Evolutionary conservation across 2,329 filamentous ascomycete species (phyloP), one percentile per base, ranked within the genome.

Genomic region (Westerdykella sp.): DNA sequence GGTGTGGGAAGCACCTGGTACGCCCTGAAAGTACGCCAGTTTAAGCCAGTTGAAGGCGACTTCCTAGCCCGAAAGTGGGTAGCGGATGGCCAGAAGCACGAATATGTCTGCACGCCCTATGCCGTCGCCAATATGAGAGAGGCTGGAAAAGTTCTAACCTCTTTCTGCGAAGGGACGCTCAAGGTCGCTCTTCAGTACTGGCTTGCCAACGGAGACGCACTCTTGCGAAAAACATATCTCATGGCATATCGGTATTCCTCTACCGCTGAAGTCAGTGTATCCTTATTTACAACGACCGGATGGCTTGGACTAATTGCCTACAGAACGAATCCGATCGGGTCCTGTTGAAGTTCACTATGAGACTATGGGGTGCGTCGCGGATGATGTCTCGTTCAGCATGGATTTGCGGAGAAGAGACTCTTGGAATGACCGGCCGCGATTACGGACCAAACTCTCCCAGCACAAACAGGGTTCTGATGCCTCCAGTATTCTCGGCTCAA

Each of bases 401-500:
- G 7, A 43, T 43, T 25, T 38, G 35, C 30, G 41, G 41, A 3
- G 14, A 34, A n/a, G 41, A 43, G 25, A 43, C 41, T 6, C 30
- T 43, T 18, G 41, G 41, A 11, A 43, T 43, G 41, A 39, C 13
- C 5, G n/a, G 7, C 6, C 41, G 31, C 9, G 41, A 43, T 31
- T 43, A 21, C 35, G 41, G 41, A 12, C 36, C 28, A 16, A 32
- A 39, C 12, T 38, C 11, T 31, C 15, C 41, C 35, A 39, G 31
- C 35, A 39, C 41, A 6, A 21, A 25, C 11, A 38, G 14, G 14
- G 32, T 43, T 21, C 41, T 43, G n/a, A 43, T 31, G 25, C 36
- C 41, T 3, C 41, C 41, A 12, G 41, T 43, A 2, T 43, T 39
- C 30, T 43, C 41, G n/a, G 41, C 41, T 14, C 41, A 43, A 18